Evolutionary conservation across 495 filamentous ascomycete species (phyloP), one percentile per base, ranked within the genome.

Genomic region (Lindgomyces ingoldianus): DNA sequence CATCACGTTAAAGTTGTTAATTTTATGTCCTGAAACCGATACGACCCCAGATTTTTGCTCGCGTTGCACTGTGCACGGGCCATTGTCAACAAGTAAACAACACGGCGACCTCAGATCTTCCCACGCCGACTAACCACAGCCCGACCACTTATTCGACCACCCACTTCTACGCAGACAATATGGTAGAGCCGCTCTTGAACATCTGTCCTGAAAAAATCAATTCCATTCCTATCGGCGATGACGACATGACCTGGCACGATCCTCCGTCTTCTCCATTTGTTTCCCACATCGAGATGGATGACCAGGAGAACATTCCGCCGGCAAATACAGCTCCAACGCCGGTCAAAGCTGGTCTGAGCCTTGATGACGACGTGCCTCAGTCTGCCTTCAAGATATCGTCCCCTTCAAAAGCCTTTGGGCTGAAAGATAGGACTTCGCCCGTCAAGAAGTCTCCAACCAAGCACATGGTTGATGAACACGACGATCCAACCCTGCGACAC

Each of bases 231-330:
- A 64, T 10, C 10, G 58, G 67, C 33, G 68, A 73, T 22, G 69
- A 69, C 46, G 67, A 68, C 19, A 67, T 66, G 27, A 56, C 68
- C 19, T 70, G 60, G 59, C 67, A 74, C 56, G 71, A 71, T 16
- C 73, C 74, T 14, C 72, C 72, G 0, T 74, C 71, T 57, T 77
- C 75, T 36, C 75, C 75, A 27, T 77, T 77, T 57, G 53, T 75
- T 6, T 65, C 60, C 10, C 45, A 67, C 41, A 18, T 74, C 18
- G 74, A 76, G 51, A 11, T 42, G 21, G 64, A 74, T 33, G 73
- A 70, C 60, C 60, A 70, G 39, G 67, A 70, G 44, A 72, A 72
- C 36, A 45, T 67, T 64, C 54, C 71, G 51, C 67, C 71, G 3
- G 16, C n/a, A 47, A 48, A 50, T 25, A 21, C 48, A 8, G 41